A percentile compares a stretch with the other conserved stretches of the same genome.
These are phyloP conservation scores for Voacanga thouarsii DNA, from an alignment of 257 asterid genomes.

Conservation along the genomic window DNA sequence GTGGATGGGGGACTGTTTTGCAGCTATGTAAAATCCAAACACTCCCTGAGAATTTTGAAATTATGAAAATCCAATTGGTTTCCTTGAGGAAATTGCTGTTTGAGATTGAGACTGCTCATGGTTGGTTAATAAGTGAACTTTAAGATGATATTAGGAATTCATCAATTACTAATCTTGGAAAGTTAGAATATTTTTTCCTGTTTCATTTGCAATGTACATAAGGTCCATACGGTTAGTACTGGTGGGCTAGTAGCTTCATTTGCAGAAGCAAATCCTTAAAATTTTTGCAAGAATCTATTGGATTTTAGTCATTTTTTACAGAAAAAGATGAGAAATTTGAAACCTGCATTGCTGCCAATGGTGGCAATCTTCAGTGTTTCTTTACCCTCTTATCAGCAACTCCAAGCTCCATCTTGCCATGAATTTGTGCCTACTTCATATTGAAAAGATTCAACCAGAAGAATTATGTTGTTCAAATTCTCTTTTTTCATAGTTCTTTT, in stretches of 20 bases:
- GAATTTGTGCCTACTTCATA: not conserved
- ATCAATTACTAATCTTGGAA: not conserved
- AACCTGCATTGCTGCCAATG: not conserved
- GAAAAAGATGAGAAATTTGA: not conserved
- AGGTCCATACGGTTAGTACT: not conserved
- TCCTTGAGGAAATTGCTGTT: not conserved
- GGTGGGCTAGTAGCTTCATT: not conserved
- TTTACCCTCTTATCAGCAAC: not conserved
- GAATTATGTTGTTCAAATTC: not conserved
- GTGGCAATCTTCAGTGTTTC: not conserved
- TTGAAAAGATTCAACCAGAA: not conserved
- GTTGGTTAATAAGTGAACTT: not conserved
- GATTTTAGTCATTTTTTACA: not conserved
- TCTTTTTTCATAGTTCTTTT: not conserved
- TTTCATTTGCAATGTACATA: not conserved
- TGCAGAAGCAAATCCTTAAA: not conserved
- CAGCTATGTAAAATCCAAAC: not conserved
- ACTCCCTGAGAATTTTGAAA: not conserved
- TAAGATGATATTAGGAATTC: not conserved
- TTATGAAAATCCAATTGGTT: not conserved
- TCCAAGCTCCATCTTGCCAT: not conserved
- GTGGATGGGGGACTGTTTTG: not conserved
- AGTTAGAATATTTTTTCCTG: not conserved
- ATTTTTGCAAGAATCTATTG: not conserved
- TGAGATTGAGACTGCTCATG: not conserved